Percentiles rank a stretch among this genome's conserved stretches.
These are phyloP conservation scores for Ophiocordyceps camponoti-rufipedis DNA, from an alignment of 2,329 filamentous ascomycete genomes.

Conservation along the genomic window DNA sequence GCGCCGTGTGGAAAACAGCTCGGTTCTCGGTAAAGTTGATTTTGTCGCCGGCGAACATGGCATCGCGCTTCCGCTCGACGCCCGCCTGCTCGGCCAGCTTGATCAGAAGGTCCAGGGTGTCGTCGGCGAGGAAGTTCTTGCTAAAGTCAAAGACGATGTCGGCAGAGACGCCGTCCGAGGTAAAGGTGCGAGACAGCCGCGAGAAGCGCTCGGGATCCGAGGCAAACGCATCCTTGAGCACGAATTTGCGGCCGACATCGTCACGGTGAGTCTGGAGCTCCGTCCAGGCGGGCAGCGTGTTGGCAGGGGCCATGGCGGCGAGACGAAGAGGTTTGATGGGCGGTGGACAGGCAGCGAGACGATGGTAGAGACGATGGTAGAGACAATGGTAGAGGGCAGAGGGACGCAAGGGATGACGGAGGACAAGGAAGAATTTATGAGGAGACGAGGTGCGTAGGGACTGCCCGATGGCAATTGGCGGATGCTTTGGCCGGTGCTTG, in stretches of 20 bases:
- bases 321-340: background rate
- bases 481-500: too few species aligned
- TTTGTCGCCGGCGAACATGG: constrained; percentile 93
- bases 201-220: constrained; percentile 75
- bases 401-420: too few species aligned
- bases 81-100: constrained; percentile 84
- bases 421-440: too few species aligned
- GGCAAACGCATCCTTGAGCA: constrained; percentile 84
- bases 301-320: constrained; percentile 60
- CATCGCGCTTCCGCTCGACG: constrained; percentile 84
- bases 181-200: constrained; percentile 76
- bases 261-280: constrained; percentile 83
- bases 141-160: constrained; percentile 97
- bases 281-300: constrained; percentile 72
- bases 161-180: constrained; percentile 61
- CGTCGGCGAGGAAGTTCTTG: constrained; percentile 95
- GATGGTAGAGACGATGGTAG: background rate
- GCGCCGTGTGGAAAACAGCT: constrained; percentile 86
- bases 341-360: too few species aligned
- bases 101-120: constrained; percentile 72
- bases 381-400: background rate
- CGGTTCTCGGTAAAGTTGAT: constrained; percentile 99
- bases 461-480: too few species aligned
- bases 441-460: too few species aligned
- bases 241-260: constrained; percentile 69